Evolutionary conservation across 768 basidiomycete genomes (phyloP).

Genomic region (Brasilioporus rufonigricans): DNA sequence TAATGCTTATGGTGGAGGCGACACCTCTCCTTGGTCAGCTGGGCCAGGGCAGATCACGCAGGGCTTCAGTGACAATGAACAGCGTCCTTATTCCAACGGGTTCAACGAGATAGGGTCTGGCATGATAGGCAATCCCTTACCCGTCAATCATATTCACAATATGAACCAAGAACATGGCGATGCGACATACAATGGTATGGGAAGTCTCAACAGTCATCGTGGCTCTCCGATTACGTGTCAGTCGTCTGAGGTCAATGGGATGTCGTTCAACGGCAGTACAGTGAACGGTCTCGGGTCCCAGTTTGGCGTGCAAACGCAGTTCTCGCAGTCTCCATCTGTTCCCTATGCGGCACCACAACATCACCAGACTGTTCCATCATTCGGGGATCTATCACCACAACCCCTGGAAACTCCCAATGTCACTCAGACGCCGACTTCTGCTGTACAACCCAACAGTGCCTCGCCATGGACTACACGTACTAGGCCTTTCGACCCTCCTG

Average conservation of each 20-base stretch:
- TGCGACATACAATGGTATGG: conserved; percentile 21
- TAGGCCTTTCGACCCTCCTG: conserved; percentile 20
- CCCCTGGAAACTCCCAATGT: conserved; percentile 14
- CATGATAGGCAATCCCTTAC: conserved; percentile 14
- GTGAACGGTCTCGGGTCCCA: conserved; percentile 22
- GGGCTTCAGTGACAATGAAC: conserved; percentile 21
- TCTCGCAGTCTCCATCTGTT: conserved; percentile 21
- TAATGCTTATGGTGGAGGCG: conserved; percentile 34
- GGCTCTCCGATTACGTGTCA: conserved; percentile 23
- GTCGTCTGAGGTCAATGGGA: conserved; percentile 24
- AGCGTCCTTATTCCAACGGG: conserved; percentile 24
- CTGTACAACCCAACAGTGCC: conserved; percentile 19
- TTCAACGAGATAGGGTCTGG: conserved; percentile 22
- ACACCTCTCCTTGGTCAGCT: conserved; percentile 35
- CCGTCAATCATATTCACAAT: conserved; percentile 21
- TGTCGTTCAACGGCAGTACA: conserved; percentile 15
- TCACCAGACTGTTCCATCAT: conserved; percentile 21
- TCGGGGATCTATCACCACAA: conserved; percentile 21
- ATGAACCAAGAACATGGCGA: conserved; percentile 29
- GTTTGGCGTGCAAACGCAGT: conserved; percentile 16
- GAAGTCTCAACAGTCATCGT: conserved; percentile 21
- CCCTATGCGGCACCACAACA: conserved; percentile 21
- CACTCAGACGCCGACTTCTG: conserved; percentile 22
- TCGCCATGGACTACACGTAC: conserved; percentile 25
- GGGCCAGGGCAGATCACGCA: conserved; percentile 24